phyloP scores from a whole-genome alignment of 2,329 filamentous ascomycete genomes.

The Fragosphaeria purpurea region DNA sequence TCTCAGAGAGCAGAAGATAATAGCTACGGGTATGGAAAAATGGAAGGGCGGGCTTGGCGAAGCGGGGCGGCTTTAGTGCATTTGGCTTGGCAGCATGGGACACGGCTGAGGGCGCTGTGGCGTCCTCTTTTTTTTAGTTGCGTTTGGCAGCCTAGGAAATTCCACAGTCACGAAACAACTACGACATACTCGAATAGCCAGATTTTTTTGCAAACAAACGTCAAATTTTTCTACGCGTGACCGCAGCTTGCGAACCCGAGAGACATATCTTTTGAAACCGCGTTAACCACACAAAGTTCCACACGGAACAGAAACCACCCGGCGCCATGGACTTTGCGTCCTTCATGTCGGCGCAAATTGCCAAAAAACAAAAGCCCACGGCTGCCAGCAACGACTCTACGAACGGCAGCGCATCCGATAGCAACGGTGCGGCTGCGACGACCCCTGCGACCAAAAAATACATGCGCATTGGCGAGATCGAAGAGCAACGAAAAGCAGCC shows the following conservation, averaged over 20 bases:
- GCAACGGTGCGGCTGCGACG: conserved; percentile 16
- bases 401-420: neutral
- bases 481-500: conserved; percentile 67
- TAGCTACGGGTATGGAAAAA: neutral
- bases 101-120: neutral
- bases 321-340: conserved; percentile 81
- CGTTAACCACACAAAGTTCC: too few relatives aligned
- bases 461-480: conserved; percentile 72
- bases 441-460: conserved; percentile 55
- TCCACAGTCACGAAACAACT: too few relatives aligned
- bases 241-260: too few relatives aligned
- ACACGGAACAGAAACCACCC: neutral
- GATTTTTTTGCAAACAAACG: neutral
- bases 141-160: too few relatives aligned
- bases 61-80: neutral
- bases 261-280: too few relatives aligned
- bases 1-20: neutral
- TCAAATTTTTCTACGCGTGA: too few relatives aligned
- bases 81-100: neutral
- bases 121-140: too few relatives aligned
- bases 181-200: too few relatives aligned
- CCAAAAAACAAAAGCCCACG: conserved; percentile 40
- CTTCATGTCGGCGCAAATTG: conserved; percentile 86
- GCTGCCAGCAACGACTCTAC: neutral
- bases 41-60: neutral